Conservation (phyloP, 768 basidiomycete species). For the Mycena epipterygia region DNA sequence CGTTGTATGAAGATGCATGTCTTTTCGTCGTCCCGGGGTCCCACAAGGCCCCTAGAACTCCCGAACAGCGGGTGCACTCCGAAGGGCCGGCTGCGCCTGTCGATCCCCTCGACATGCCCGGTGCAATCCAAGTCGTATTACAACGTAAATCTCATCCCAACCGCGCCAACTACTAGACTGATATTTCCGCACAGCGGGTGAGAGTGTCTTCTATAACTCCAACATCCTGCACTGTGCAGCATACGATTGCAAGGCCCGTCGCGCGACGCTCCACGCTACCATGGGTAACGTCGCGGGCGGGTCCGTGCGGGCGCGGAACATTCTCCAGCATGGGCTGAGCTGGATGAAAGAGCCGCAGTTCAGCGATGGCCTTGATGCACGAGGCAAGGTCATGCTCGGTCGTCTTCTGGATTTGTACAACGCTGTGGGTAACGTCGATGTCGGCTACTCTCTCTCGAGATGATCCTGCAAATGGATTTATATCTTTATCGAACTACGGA, state of each 20-base stretch:
- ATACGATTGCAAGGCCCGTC: constrained; percentile 62
- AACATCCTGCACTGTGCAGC: constrained; percentile 84
- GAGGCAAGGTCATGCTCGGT: constrained; percentile 69
- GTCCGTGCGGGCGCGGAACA: constrained; percentile 72
- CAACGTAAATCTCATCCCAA: constrained; percentile 57
- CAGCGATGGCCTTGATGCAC: constrained; percentile 56
- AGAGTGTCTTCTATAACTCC: constrained; percentile 85
- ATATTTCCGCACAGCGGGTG: constrained; percentile 64
- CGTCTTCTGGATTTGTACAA: constrained; percentile 70
- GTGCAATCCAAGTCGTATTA: constrained; percentile 66
- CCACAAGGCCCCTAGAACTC: constrained; percentile 69
- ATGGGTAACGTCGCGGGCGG: constrained; percentile 77
- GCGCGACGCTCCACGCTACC: constrained; percentile 79
- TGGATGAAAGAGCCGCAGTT: constrained; percentile 78
- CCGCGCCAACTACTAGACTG: neutral
- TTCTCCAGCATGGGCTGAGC: constrained; percentile 79
- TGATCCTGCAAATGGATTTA: constrained; percentile 29
- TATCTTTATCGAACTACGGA: neutral
- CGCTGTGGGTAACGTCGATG: constrained; percentile 48
- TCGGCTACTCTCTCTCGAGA: constrained; percentile 67
- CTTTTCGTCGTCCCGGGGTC: constrained; percentile 80
- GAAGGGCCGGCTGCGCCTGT: constrained; percentile 61
- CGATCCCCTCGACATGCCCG: constrained; percentile 80
- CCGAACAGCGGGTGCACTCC: constrained; percentile 70
- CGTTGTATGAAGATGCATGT: constrained; percentile 76